Evolutionary conservation across 2,329 filamentous ascomycete species (phyloP).

Genomic region (Fusarium gaditjirri): DNA sequence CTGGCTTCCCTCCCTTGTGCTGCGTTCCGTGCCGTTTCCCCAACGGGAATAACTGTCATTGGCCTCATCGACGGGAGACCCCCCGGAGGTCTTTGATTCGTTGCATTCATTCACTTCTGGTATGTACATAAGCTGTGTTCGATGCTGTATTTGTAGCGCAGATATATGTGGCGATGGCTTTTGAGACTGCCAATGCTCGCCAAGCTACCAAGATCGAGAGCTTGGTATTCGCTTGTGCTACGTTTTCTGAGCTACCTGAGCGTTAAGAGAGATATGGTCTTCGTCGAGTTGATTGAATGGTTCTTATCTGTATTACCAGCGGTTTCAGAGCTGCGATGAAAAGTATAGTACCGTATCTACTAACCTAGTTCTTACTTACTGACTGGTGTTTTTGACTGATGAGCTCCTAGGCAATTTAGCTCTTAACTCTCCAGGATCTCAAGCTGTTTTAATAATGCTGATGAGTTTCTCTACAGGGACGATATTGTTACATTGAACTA

Average conservation of each 20-base stretch:
- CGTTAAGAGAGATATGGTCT: slow-evolving; percentile 10
- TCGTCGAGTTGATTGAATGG: neutral
- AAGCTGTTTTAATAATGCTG: neutral
- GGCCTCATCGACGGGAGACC: neutral
- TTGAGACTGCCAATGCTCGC: slow-evolving; percentile 15
- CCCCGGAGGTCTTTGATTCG: slow-evolving; percentile 6
- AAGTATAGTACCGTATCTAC: neutral
- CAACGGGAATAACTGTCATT: slow-evolving; percentile 6
- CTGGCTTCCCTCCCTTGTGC: slow-evolving; percentile 5
- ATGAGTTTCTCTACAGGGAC: neutral
- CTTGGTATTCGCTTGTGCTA: slow-evolving; percentile 3
- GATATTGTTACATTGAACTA: neutral
- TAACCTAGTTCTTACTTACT: neutral
- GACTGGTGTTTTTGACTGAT: neutral
- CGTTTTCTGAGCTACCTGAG: neutral
- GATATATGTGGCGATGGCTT: slow-evolving; percentile 3
- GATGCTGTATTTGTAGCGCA: neutral
- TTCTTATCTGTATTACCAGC: neutral
- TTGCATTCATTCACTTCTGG: neutral
- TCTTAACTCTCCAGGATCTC: neutral
- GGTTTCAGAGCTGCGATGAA: neutral
- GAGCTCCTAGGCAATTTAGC: neutral
- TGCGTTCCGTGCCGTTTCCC: slow-evolving; percentile 23
- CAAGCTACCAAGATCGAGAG: slow-evolving; percentile 8
- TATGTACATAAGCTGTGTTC: slow-evolving; percentile 1